A percentile compares a stretch with the other conserved stretches of the same genome.
Conservation (phyloP, 495 filamentous ascomycete species). For the Xylaria nigripes region DNA sequence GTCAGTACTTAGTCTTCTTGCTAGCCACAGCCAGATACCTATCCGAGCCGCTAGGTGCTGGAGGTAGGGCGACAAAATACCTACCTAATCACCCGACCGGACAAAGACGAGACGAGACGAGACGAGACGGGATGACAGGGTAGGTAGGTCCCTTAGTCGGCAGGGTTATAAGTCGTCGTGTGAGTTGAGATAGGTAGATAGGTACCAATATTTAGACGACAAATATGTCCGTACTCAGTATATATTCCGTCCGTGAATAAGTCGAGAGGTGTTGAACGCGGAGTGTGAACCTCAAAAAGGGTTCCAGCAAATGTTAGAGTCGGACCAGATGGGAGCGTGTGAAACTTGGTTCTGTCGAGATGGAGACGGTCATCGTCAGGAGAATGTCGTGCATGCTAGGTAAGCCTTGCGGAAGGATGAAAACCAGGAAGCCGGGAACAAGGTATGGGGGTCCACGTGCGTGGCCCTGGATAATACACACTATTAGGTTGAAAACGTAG, state of each 20-base stretch:
- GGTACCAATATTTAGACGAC: not conserved
- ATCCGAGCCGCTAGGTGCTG: not conserved
- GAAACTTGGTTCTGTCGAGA: slow-evolving; percentile 18
- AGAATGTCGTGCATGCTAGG: slow-evolving; percentile 10
- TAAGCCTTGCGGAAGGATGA: not conserved
- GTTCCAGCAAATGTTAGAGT: slow-evolving; percentile 30
- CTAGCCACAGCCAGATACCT: not conserved
- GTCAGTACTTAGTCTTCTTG: not conserved
- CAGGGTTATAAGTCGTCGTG: too few species aligned
- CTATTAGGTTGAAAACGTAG: too few species aligned
- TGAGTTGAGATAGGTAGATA: too few species aligned
- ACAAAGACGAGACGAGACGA: not conserved
- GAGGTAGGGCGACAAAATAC: not conserved
- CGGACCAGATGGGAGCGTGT: slow-evolving; percentile 16
- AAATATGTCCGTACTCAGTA: not conserved
- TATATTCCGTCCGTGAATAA: not conserved
- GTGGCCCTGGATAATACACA: not conserved
- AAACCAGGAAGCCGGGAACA: not conserved
- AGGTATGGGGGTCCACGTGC: not conserved
- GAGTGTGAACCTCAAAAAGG: slow-evolving; percentile 24
- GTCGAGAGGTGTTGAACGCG: slow-evolving; percentile 9
- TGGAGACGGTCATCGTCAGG: slow-evolving; percentile 28
- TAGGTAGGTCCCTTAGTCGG: too few species aligned
- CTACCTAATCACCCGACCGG: too few species aligned
- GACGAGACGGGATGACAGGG: too few species aligned